Base-by-base conservation (phyloP, 371 early-diverging fungal genomes). In the Conidiobolus coronatus region DNA sequence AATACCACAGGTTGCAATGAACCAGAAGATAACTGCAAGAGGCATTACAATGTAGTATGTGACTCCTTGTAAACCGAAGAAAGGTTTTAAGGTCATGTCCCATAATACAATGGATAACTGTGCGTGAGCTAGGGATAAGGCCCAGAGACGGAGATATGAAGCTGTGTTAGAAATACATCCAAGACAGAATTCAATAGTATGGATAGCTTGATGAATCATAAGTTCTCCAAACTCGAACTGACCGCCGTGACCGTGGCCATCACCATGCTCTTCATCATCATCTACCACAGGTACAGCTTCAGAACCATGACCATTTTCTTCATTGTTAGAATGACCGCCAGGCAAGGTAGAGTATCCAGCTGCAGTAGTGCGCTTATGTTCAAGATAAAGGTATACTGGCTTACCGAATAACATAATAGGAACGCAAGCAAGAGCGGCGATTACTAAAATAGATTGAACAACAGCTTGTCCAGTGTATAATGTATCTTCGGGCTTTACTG, bases 141-240 rank as follows among this genome's bases (percentile, higher is more conserved):
- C 99, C 99, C 99, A 99, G 37, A 99, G 75, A 61, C 99, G 88
- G 38, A 99, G 77, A 60, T 99, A 99, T 14, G 94, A 93, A 5
- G 98, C 96, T 6, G 99, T 99, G 68, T 99, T 97, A 42, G 96
- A 95, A 52, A 99, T 93, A 43, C 92, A 86, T 48, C 85, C 82
- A 49, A 99, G 77, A 55, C 87, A 86, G 71, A 96, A 99, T 65
- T 99, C 99, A 58, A 99, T 96, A 21, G 97, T 96, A 60, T 99
- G 98, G 56, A 99, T 98, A 14, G 81, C 72, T 58, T 93, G 93
- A 64, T 97, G 89, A 51, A 97, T 85, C 81, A 93, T 76, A 39
- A 79, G 70, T 49, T 93, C 94, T 45, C 79, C 66, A 62, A 94
- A 93, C 42, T 92, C 92, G 68, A 59, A 45, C 18, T 46, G 36